phyloP scores from a whole-genome alignment of 352 stramenopile genomes.

The Globisporangium middletonii region DNA sequence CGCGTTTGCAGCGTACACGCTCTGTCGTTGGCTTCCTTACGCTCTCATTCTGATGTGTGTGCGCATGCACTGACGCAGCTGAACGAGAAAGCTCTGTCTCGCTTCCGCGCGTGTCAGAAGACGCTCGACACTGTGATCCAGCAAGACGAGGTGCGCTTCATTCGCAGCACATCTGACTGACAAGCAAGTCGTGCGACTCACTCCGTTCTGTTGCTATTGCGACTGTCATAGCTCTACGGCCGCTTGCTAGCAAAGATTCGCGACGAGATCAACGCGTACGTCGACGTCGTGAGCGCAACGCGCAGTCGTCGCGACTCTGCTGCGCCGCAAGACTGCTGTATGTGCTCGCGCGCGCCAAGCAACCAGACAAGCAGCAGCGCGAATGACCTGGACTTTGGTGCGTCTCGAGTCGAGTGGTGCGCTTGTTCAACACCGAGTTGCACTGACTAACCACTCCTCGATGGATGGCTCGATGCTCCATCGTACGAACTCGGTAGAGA shows the following conservation, averaged over 20 bases:
- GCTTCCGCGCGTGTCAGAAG: constrained; percentile 42
- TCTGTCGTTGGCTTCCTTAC: background rate
- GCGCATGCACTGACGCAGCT: constrained; percentile 18
- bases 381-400: constrained; percentile 19
- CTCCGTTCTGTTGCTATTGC: background rate
- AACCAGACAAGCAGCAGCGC: constrained; percentile 13
- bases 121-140: constrained; percentile 46
- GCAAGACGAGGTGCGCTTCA: constrained; percentile 41
- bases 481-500: constrained; percentile 20
- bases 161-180: background rate
- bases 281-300: constrained; percentile 22
- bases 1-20: background rate
- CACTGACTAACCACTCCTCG: background rate
- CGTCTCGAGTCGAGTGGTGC: background rate
- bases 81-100: constrained; percentile 44
- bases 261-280: constrained; percentile 51
- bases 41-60: background rate
- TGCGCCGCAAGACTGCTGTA: background rate
- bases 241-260: constrained; percentile 48
- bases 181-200: background rate
- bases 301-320: constrained; percentile 7
- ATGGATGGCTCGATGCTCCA: background rate
- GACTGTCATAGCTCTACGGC: constrained; percentile 33
- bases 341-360: background rate
- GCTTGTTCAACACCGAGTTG: background rate